phyloP scores from a whole-genome alignment of 495 filamentous ascomycete genomes.

The Glutinoglossum americanum region DNA sequence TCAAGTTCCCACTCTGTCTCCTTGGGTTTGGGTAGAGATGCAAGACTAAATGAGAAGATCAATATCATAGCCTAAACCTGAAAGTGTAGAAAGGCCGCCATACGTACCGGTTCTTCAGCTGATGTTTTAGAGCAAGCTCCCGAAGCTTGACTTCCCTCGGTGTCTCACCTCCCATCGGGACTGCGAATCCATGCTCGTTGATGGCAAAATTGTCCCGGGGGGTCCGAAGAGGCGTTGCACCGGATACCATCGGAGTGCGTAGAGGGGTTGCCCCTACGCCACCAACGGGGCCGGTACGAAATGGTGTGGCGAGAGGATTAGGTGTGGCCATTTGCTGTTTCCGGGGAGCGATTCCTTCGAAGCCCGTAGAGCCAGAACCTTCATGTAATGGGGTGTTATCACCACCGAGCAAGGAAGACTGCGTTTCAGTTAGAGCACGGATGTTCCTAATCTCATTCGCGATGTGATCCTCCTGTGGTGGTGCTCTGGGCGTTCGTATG shows the following conservation, averaged over 20 bases:
- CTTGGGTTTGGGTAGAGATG: conserved; percentile 78
- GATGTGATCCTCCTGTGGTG: conserved; percentile 82
- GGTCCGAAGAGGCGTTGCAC: conserved; percentile 77
- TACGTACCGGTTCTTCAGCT: conserved; percentile 31
- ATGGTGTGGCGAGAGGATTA: conserved; percentile 85
- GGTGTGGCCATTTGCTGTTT: conserved; percentile 68
- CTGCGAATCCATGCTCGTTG: conserved; percentile 40
- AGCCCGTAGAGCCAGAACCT: conserved; percentile 62
- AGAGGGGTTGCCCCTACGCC: conserved; percentile 55
- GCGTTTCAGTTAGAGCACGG: conserved; percentile 73
- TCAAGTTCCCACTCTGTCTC: conserved; percentile 83
- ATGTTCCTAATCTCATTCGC: conserved; percentile 96
- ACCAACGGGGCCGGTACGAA: conserved; percentile 39
- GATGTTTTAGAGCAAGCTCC: conserved; percentile 47
- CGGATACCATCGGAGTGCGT: conserved; percentile 30
- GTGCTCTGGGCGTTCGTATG: conserved; percentile 75
- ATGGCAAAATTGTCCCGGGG: conserved; percentile 77
- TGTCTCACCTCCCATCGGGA: conserved; percentile 51
- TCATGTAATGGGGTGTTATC: conserved; percentile 83
- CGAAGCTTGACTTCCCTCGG: conserved; percentile 55
- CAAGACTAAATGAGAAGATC: conserved; percentile 27
- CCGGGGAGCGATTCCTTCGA: conserved; percentile 66
- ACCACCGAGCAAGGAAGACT: conserved; percentile 85
- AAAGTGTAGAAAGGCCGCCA: not conserved
- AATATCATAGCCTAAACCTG: not conserved